Evolutionary conservation across 441 rosid genomes (phyloP), one percentile per base, ranked within the genome.

Genomic region (Dalechampia spathulata): DNA sequence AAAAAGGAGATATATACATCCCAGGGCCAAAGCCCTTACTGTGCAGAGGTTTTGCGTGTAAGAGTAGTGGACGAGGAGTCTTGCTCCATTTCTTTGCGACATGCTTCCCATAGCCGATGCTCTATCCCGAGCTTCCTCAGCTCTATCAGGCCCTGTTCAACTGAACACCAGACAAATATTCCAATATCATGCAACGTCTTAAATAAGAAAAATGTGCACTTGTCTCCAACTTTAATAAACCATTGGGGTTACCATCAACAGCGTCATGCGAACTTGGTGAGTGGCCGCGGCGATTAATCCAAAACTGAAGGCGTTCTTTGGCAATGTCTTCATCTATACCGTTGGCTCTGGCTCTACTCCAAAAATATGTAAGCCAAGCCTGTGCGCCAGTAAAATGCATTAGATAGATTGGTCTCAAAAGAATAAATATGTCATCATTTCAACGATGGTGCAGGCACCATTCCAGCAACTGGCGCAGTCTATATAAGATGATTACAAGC

Each of bases 341-440:
- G 27, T 86, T 80, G 57, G 70, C 78, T 77, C 76, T 79, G 47
- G 98, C 95, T 80, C 96, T 80, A 65, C 85, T 80, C 99, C 95
- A 94, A 57, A 83, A 90, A 72, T 90, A 90, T 20, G 78, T 76
- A 47, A 90, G 75, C 99, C 99, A 94, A 30, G 96, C 96, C 99
- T 93, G 72, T 19, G 26, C 28, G 26, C 28, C 20, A 42, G 25
- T 37, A 22, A 49, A 40, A 49, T 10, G 23, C 37, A 9, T 45
- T 7, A 45, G 2, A 41, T 57, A 28, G 10, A 41, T 58, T 40
- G 58, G 41, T 58, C 23, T 52, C 54, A 30, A n/a, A n/a, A n/a
- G n/a, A n/a, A n/a, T n/a, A n/a, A n/a, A n/a, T n/a, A n/a, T n/a
- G n/a, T n/a, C n/a, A n/a, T n/a, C 15, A 39, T 4, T 34, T 9